Percentiles rank a stretch among this genome's conserved stretches.
Evolutionary conservation across 2,329 filamentous ascomycete genomes (phyloP).

Genomic region (Colletotrichum melonis): DNA sequence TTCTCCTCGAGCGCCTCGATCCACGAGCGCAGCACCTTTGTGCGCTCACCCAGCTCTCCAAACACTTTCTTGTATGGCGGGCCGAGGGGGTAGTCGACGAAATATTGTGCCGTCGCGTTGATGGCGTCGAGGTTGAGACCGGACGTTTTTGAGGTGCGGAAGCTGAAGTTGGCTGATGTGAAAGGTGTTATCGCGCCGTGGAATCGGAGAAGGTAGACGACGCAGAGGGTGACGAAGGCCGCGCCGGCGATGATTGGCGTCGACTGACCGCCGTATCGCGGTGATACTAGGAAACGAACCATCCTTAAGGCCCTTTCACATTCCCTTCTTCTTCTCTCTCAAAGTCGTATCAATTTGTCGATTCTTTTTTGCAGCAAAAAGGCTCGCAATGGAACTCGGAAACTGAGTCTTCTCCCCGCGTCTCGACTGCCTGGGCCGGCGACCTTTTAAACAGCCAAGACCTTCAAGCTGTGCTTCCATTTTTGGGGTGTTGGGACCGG

Average conservation of each 20-base stretch:
- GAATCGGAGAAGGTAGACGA: constrained; percentile 23
- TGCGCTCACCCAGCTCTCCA: constrained; percentile 46
- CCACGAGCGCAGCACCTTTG: constrained; percentile 39
- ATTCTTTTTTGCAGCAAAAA: background rate
- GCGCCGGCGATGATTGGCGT: constrained; percentile 14
- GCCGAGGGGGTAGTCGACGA: constrained; percentile 43
- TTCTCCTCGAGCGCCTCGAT: constrained; percentile 27
- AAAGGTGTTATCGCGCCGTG: constrained; percentile 18
- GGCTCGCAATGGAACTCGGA: background rate
- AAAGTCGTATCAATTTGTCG: background rate
- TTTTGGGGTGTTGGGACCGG: background rate
- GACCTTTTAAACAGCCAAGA: constrained; percentile 1
- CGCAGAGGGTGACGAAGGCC: constrained; percentile 14
- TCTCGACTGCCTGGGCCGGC: background rate
- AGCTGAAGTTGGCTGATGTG: constrained; percentile 12
- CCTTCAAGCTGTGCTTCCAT: background rate
- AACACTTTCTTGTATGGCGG: constrained; percentile 46
- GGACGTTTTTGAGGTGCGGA: constrained; percentile 2
- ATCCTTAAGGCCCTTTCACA: constrained; percentile 8
- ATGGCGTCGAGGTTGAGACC: constrained; percentile 31
- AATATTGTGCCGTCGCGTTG: constrained; percentile 32
- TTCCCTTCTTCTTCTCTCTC: background rate
- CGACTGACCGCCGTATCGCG: constrained; percentile 20
- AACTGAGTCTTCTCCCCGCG: too few relatives aligned
- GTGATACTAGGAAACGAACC: constrained; percentile 13